Evolutionary conservation across 2,329 filamentous ascomycete species (phyloP).

Genomic region (Basipetospora chlamydospora): DNA sequence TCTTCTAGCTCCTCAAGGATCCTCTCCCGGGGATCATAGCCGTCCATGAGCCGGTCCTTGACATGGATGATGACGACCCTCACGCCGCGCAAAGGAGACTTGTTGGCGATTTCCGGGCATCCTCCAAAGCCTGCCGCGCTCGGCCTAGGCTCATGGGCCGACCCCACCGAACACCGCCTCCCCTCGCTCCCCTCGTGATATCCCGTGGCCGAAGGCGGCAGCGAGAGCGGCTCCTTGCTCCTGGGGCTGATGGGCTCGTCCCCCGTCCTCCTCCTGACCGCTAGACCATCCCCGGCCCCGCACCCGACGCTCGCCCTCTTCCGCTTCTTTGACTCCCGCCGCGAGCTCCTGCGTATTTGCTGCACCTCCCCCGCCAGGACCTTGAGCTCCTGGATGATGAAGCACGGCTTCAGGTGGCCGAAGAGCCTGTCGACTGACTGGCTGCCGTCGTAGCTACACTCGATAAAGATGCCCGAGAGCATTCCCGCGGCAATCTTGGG

Average conservation of each 20-base stretch:
- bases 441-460: conserved; percentile 82
- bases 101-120: conserved; percentile 10
- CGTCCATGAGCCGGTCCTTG: conserved; percentile 73
- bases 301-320: conserved; percentile 34
- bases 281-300: conserved; percentile 11
- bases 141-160: too few species aligned
- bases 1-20: conserved; percentile 58
- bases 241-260: conserved; percentile 40
- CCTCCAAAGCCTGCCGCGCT: too few species aligned
- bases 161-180: too few species aligned
- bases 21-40: conserved; percentile 43
- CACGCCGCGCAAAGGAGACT: conserved; percentile 50
- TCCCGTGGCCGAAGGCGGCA: too few species aligned
- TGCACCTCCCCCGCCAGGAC: conserved; percentile 57
- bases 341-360: conserved; percentile 25
- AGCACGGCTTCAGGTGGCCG: conserved; percentile 75
- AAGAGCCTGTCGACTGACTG: conserved; percentile 67
- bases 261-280: conserved; percentile 8
- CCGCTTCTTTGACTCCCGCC: conserved; percentile 40
- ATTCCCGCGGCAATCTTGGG: conserved; percentile 62
- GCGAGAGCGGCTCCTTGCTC: conserved; percentile 19
- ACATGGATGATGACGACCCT: conserved; percentile 84
- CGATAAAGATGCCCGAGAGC: conserved; percentile 76
- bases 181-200: too few species aligned
- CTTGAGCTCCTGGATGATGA: conserved; percentile 65